Evolutionary conservation across 495 filamentous ascomycete species (phyloP).

Genomic region (Lophiotrema nucula): DNA sequence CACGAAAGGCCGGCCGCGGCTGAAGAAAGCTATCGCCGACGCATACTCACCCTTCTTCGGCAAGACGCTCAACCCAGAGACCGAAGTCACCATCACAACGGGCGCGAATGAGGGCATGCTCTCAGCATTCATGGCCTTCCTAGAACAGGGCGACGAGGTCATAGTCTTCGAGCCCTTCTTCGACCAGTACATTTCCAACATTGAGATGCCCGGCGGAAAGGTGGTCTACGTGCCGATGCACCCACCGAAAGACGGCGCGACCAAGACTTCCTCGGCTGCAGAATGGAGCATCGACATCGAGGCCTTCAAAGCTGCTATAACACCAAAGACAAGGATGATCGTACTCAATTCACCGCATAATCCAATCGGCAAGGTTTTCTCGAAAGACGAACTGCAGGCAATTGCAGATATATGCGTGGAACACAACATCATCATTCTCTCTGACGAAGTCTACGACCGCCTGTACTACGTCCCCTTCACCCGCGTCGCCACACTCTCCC

Average conservation of each 20-base stretch:
- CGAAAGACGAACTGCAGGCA: conserved; percentile 71
- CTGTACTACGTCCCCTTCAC: conserved; percentile 95
- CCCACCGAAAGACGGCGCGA: conserved; percentile 80
- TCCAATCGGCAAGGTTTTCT: conserved; percentile 94
- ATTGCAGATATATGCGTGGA: conserved; percentile 92
- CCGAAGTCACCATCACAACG: conserved; percentile 91
- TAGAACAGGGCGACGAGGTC: conserved; percentile 92
- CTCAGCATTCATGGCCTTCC: conserved; percentile 94
- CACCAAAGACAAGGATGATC: conserved; percentile 86
- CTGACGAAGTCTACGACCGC: conserved; percentile 94
- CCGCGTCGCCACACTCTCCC: conserved; percentile 81
- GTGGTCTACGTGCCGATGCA: conserved; percentile 92
- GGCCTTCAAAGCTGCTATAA: conserved; percentile 82
- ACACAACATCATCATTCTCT: conserved; percentile 91
- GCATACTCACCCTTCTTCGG: conserved; percentile 87
- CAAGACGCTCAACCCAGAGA: conserved; percentile 75
- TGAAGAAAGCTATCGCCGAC: conserved; percentile 87
- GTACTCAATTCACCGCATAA: conserved; percentile 87
- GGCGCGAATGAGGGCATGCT: conserved; percentile 98
- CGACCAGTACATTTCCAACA: conserved; percentile 95
- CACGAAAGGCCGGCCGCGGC: conserved; percentile 83
- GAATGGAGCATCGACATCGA: conserved; percentile 88
- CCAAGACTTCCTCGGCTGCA: conserved; percentile 72
- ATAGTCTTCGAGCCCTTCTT: conserved; percentile 99
- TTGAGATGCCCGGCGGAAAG: conserved; percentile 93